Conservation (phyloP, 768 basidiomycete genomes). For the Strobilomyces echinocephalus region DNA sequence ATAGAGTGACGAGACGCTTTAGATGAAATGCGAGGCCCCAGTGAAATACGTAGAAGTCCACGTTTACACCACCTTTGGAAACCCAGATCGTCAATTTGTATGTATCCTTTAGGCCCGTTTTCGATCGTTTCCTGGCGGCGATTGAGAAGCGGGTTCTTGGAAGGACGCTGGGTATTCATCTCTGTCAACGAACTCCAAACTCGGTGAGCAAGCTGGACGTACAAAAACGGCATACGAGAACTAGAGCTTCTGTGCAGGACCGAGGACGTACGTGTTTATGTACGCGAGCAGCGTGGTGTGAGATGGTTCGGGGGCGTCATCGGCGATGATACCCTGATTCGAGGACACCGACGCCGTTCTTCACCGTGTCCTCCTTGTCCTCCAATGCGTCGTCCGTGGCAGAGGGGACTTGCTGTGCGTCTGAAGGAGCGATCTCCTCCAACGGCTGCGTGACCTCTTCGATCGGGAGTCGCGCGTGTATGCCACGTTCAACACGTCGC, state of each 20-base stretch:
- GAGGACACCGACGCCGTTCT: background rate
- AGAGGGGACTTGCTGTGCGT: background rate
- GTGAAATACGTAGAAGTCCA: background rate
- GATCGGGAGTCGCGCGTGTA: background rate
- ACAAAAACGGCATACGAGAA: background rate
- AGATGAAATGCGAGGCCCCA: background rate
- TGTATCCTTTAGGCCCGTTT: background rate
- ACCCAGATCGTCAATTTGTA: background rate
- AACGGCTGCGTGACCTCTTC: background rate
- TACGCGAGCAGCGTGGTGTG: background rate
- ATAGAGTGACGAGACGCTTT: background rate
- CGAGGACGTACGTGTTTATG: conserved; percentile 7
- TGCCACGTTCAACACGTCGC: background rate
- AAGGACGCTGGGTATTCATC: background rate
- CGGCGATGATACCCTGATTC: conserved; percentile 1
- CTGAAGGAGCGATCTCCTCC: background rate
- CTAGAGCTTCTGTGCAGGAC: conserved; percentile 2
- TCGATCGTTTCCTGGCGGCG: background rate
- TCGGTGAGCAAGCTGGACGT: conserved; percentile 1
- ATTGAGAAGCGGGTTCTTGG: background rate
- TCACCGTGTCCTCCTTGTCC: background rate
- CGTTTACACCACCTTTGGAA: background rate
- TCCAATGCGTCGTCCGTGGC: background rate
- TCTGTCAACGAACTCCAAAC: background rate
- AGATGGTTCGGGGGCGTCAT: background rate